Evolutionary conservation across 805 yeast genomes (phyloP), one percentile per base, ranked within the genome.

Genomic region (Blastobotrys peoriensis): DNA sequence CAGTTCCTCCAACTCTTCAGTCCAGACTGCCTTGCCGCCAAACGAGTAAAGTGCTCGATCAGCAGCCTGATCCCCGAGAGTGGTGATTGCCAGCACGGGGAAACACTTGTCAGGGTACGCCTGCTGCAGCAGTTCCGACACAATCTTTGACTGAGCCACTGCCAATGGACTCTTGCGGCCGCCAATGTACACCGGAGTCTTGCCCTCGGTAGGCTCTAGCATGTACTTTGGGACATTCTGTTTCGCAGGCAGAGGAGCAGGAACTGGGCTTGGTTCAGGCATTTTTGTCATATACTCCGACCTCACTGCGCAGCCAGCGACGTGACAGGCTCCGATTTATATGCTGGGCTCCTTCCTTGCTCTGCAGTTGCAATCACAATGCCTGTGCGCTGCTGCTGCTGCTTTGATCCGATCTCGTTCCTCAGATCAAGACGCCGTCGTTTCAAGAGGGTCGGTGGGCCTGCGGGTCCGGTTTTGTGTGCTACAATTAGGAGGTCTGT

Each of bases 21-120:
- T 93, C 98, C 98, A 93, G 19, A 93, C 64, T 0, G 96, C 79
- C 63, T 93, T 93, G 20, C 98, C 98, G 36, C 97, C 98, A 66
- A 93, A 93, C 3, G 95, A 78, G 64, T 91, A 93, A 40, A 93
- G 70, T 5, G 98, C 96, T 60, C 79, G 81, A 59, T 74, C 76
- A 60, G 80, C 93, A 23, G 84, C 81, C 59, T 86, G 83, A 68
- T 93, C 98, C 20, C 98, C 98, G 28, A 93, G 70, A 1, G 98
- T 91, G 43, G 82, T 75, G 33, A 86, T 73, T 3, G 95, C 89
- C 9, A 85, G 65, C 18, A 93, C 81, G 21, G 88, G 80, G 60
- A 89, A 83, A n/a, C 72, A 63, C 43, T 81, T 66, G 21, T 80
- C 73, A 9, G 93, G 88, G 59, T 78, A 83, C 17, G 69, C 68